Evolutionary conservation across 2,329 filamentous ascomycete species (phyloP), one percentile per base, ranked within the genome.

Genomic region (Lasiodiplodia sp.): DNA sequence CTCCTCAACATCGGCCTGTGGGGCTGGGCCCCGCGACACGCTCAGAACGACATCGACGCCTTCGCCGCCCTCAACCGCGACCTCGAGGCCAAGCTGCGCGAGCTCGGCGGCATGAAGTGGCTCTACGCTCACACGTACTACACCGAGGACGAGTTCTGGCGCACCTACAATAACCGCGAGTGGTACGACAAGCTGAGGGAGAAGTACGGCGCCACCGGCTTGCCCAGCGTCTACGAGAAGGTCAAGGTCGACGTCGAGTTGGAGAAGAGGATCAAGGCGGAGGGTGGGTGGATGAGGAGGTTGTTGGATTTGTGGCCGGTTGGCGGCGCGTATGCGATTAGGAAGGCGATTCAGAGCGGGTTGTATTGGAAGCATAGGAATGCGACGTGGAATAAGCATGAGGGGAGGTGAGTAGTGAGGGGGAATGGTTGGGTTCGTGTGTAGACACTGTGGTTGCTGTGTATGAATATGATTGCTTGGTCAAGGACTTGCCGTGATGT

Each of bases 111-210:
- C 6, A 89, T 88, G 81, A 92, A 92, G 78, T 91, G 88, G 82
- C 79, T 92, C 1, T 92, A 92, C 71, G 89, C 89, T 0, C 89
- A 92, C 68, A 87, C 88, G 0, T 92, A 89, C 77, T 91, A 91
- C 76, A 87, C 84, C 3, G 86, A 90, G 74, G 84, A 87, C 0
- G 90, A 92, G 71, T 92, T 92, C 75, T 92, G 90, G 90, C 76
- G 81, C 11, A 83, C 87, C 66, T 92, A 91, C 70, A 86, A 91
- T 74, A 81, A 83, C 18, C 47, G 60, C 28, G 47, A 72, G 79
- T 8, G 87, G 74, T 91, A 92, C 70, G 86, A 91, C 55, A 76
- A 74, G 2, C 78, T 92, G 65, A 80, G 90, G 21, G 76, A 77
- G 28, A 87, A 86, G 73, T 92, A 91, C 73, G 79, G 82, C 4